Evolutionary conservation across 805 yeast species (phyloP).

Genomic region (Yamadazyma akitaensis): DNA sequence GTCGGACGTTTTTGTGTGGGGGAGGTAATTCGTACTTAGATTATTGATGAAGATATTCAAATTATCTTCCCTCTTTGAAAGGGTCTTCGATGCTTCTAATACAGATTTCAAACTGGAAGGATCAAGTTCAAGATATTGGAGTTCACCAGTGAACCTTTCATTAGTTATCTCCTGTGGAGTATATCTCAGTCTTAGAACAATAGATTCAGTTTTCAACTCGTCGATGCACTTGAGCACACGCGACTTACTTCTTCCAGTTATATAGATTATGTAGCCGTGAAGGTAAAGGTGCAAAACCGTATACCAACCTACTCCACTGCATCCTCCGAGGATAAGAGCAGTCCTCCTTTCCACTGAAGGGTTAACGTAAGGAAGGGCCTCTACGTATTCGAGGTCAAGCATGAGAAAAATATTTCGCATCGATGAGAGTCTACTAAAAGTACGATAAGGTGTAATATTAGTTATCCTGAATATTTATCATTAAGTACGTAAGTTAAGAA

Average conservation of each 20-base stretch:
- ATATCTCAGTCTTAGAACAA: constrained; percentile 20
- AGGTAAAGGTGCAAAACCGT: constrained; percentile 71
- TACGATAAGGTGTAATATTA: not conserved
- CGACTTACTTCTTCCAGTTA: constrained; percentile 64
- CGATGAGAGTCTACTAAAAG: not conserved
- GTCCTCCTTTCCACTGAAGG: constrained; percentile 55
- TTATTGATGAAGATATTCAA: constrained; percentile 68
- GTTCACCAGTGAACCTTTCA: constrained; percentile 32
- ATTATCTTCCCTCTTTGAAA: constrained; percentile 44
- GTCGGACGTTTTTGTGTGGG: constrained; percentile 60
- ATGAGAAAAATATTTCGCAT: constrained; percentile 1
- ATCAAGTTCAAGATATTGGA: constrained; percentile 37
- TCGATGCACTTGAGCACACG: constrained; percentile 56
- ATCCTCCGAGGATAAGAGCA: constrained; percentile 79
- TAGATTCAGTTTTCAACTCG: constrained; percentile 55
- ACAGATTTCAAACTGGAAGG: constrained; percentile 32
- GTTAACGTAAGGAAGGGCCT: constrained; percentile 56
- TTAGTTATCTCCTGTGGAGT: constrained; percentile 17
- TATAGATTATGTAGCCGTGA: constrained; percentile 74
- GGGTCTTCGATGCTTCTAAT: constrained; percentile 42
- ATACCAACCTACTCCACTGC: constrained; percentile 76
- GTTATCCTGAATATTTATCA: not conserved
- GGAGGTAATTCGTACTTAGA: constrained; percentile 81
- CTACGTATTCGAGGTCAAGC: constrained; percentile 17
- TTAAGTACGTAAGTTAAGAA: not conserved